Evolutionary conservation across 257 asterid genomes (phyloP).

Genomic region (Solanum stenotomum): DNA sequence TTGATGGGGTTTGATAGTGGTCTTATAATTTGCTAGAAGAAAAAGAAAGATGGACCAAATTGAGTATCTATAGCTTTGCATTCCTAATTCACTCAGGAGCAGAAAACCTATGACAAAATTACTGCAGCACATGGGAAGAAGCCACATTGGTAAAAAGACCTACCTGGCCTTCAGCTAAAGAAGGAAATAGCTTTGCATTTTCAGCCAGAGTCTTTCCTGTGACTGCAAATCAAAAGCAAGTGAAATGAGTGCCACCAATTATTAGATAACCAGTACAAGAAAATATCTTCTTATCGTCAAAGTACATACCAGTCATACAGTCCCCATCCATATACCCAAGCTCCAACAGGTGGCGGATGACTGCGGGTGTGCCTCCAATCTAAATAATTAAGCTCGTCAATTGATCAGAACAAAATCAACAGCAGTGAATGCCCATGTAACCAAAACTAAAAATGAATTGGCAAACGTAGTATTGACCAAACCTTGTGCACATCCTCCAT

Average conservation of each 20-base stretch:
- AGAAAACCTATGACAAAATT: not conserved
- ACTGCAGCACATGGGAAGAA: conserved; percentile 1
- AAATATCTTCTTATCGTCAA: not conserved
- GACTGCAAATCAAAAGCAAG: conserved; percentile 27
- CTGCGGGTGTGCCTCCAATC: conserved; percentile 98
- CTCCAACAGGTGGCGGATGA: conserved; percentile 71
- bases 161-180: conserved; percentile 87
- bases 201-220: conserved; percentile 93
- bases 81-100: not conserved
- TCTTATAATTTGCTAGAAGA: conserved; percentile 80
- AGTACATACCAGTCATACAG: conserved; percentile 64
- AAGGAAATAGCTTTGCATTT: conserved; percentile 77
- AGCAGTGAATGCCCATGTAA: not conserved
- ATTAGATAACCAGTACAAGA: not conserved
- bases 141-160: not conserved
- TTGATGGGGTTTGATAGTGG: conserved; percentile 86
- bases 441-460: not conserved
- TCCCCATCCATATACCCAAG: conserved; percentile 73
- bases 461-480: not conserved
- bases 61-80: not conserved
- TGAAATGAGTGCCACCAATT: not conserved
- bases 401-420: not conserved
- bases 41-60: not conserved
- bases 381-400: conserved; percentile 9
- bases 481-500: conserved; percentile 99